Evolutionary conservation across 1,284 basidiomycete species (phyloP), one percentile per base, ranked within the genome.

Genomic region (Cryptococcus sp.): DNA sequence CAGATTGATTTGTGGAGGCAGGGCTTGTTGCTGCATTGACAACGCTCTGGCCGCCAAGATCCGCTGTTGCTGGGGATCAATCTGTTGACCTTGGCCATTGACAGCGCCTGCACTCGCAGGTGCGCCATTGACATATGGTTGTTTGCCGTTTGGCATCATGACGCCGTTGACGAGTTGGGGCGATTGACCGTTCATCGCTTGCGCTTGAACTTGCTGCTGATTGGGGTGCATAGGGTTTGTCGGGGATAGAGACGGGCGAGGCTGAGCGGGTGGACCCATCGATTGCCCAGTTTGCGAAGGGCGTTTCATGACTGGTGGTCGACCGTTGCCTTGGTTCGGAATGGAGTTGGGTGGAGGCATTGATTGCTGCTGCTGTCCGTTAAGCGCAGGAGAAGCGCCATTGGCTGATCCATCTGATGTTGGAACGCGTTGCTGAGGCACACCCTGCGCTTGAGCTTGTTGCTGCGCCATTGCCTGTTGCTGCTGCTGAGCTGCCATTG

Each of bases 401-500:
- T 44, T 29, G 40, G 39, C 45, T 11, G 51, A 41, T 11, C 48
- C 41, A 39, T 54, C 52, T 37, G 49, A 54, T 16, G 57, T 53
- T 3, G 53, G 49, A n/a, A 47, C 45, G 19, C 54, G 50, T 40
- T 60, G 59, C 40, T 59, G 57, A 8, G 61, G 58, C 3, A 51
- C 51, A 25, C 54, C 50, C 34, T 61, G 63, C 26, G 61, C 59
- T 40, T 59, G 62, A 20, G 59, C 56, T 22, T 41, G 23, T 10
- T 52, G 49, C 45, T 17, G 39, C n/a, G 49, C 48, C 22, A 61
- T 58, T 8, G 50, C 50, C 34, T 63, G 57, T 39, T 64, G 59
- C 40, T 69, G 65, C 52, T 72, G 73, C 50, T 73, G 71, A 15
- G 64, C 66, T 40, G 58, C 58, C n/a, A 64, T 46, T 41, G 63